phyloP scores from a whole-genome alignment of 2,329 filamentous ascomycete genomes.

The Xylariaceae sp. region DNA sequence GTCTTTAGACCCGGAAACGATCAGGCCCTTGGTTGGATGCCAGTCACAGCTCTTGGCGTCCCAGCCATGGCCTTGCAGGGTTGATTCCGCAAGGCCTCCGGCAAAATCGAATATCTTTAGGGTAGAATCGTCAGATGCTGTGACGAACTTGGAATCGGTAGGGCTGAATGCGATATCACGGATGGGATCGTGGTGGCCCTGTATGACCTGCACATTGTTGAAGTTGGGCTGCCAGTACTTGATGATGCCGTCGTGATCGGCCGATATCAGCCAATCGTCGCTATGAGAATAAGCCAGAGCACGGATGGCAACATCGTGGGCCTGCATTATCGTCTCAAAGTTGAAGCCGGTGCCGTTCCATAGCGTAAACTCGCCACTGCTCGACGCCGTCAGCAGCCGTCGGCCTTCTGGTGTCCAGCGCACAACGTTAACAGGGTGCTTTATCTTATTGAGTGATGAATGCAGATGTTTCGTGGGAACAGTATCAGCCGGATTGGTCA shows the following conservation, averaged over 20 bases:
- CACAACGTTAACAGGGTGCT: constrained; percentile 94
- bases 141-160: constrained; percentile 92
- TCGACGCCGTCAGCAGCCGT: constrained; percentile 84
- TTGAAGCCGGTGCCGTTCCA: constrained; percentile 99
- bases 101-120: constrained; percentile 97
- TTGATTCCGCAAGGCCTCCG: constrained; percentile 73
- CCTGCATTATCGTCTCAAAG: constrained; percentile 99
- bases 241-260: constrained; percentile 88
- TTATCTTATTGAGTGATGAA: constrained; percentile 97
- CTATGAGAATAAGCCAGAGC: constrained; percentile 86
- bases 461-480: constrained; percentile 94
- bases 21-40: constrained; percentile 90
- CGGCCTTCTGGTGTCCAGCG: constrained; percentile 96
- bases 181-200: constrained; percentile 84
- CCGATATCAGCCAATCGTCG: constrained; percentile 94
- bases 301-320: constrained; percentile 83
- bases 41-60: constrained; percentile 96
- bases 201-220: constrained; percentile 94
- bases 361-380: constrained; percentile 94
- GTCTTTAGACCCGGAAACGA: constrained; percentile 96
- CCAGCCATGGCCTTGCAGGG: constrained; percentile 91
- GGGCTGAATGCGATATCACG: constrained; percentile 90
- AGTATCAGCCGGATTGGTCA: constrained; percentile 71
- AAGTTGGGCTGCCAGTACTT: constrained; percentile 99
- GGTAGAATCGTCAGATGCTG: constrained; percentile 86